Evolutionary conservation across 768 basidiomycete genomes (phyloP).

Genomic region (Pulveroboletus sp.): DNA sequence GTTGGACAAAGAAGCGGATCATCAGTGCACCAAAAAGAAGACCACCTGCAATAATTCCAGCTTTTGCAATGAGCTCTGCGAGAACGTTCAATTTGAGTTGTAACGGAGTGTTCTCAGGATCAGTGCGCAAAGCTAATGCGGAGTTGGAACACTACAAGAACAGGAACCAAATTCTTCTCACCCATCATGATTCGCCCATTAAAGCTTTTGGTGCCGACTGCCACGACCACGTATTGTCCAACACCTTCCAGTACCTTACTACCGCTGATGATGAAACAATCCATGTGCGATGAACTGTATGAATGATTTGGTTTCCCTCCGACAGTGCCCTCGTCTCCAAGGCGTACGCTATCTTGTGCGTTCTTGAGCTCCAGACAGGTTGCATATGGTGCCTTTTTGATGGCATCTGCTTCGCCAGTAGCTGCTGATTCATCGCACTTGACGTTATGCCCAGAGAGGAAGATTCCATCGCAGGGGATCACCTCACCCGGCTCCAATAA

Average conservation of each 20-base stretch:
- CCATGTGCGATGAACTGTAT: slow-evolving; percentile 51
- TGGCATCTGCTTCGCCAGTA: slow-evolving; percentile 95
- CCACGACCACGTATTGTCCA: slow-evolving; percentile 87
- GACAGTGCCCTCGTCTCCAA: slow-evolving; percentile 22
- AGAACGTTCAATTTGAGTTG: slow-evolving; percentile 90
- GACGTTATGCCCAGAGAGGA: slow-evolving; percentile 88
- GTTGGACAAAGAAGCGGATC: slow-evolving; percentile 93
- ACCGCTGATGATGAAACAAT: slow-evolving; percentile 91
- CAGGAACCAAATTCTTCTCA: slow-evolving; percentile 34
- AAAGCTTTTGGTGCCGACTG: slow-evolving; percentile 89
- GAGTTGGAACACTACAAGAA: neutral
- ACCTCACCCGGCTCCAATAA: slow-evolving; percentile 94
- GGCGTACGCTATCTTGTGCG: slow-evolving; percentile 22
- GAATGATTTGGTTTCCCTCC: slow-evolving; percentile 18
- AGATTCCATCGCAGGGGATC: slow-evolving; percentile 93
- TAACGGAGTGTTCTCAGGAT: slow-evolving; percentile 85
- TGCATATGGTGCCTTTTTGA: slow-evolving; percentile 79
- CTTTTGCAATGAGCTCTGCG: slow-evolving; percentile 94
- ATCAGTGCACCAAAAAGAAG: slow-evolving; percentile 79
- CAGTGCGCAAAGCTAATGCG: slow-evolving; percentile 71
- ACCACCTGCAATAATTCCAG: slow-evolving; percentile 79
- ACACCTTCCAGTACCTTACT: slow-evolving; percentile 94
- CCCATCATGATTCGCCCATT: slow-evolving; percentile 98
- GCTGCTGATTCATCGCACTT: slow-evolving; percentile 95
- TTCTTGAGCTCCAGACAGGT: slow-evolving; percentile 59